Evolutionary conservation across 1,284 basidiomycete genomes (phyloP).

Genomic region (Cryptococcus sp.): DNA sequence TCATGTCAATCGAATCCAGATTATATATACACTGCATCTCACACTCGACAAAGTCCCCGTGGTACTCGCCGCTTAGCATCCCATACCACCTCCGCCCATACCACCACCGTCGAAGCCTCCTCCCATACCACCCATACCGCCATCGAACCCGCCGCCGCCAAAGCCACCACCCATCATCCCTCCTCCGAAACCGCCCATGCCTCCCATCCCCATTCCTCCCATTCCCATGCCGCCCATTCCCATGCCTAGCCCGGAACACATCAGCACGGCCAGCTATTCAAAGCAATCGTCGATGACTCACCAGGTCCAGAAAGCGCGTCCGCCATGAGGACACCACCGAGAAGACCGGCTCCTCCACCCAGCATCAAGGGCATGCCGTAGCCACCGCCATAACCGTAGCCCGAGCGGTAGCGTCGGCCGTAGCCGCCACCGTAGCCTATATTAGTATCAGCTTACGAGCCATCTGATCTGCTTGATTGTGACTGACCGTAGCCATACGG

Average conservation of each 20-base stretch:
- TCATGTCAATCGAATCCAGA: too few relatives aligned
- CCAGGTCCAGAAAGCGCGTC: slow-evolving; percentile 19
- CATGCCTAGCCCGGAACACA: neutral
- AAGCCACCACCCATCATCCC: slow-evolving; percentile 6
- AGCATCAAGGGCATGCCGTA: slow-evolving; percentile 29
- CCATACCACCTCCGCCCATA: slow-evolving; percentile 16
- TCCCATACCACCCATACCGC: slow-evolving; percentile 18
- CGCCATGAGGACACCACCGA: slow-evolving; percentile 37
- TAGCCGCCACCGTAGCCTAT: slow-evolving; percentile 19
- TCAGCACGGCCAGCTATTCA: neutral
- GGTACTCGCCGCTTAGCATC: neutral
- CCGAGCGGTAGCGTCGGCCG: slow-evolving; percentile 20
- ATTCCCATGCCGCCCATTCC: neutral
- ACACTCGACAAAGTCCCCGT: too few relatives aligned
- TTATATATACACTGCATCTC: too few relatives aligned
- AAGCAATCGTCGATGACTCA: slow-evolving; percentile 7
- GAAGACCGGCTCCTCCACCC: slow-evolving; percentile 33
- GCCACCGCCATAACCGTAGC: slow-evolving; percentile 21
- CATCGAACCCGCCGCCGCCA: slow-evolving; percentile 17
- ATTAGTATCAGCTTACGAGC: neutral
- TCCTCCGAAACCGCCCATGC: slow-evolving; percentile 9
- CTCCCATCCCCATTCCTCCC: neutral
- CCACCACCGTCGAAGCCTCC: slow-evolving; percentile 24
- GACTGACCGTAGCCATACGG: slow-evolving; percentile 39
- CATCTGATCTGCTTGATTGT: neutral